Conservation (phyloP, 345 rosid genomes). For the Cardiospermum halicacabum region DNA sequence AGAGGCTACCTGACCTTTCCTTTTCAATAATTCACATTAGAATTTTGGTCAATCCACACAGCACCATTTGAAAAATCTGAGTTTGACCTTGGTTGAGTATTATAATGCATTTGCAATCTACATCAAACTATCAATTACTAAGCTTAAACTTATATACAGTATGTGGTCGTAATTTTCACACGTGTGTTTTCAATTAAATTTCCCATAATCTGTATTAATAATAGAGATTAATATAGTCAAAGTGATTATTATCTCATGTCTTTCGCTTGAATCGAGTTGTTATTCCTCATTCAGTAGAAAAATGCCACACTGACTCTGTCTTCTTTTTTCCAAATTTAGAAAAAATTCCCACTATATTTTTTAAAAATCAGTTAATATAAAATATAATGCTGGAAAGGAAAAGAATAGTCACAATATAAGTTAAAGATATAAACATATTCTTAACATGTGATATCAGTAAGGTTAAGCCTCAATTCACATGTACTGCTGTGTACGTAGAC, state of each 20-base stretch:
- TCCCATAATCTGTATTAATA: neutral
- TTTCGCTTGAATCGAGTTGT: neutral
- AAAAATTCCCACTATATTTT: slow-evolving; percentile 7
- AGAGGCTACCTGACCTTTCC: slow-evolving; percentile 7
- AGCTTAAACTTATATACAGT: too few species aligned
- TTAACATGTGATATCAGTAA: neutral
- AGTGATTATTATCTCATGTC: neutral
- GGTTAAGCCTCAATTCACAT: slow-evolving; percentile 15
- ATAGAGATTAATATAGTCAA: neutral
- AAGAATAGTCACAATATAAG: neutral
- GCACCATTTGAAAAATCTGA: too few species aligned
- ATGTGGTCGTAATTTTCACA: too few species aligned
- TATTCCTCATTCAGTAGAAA: neutral
- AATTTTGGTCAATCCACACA: too few species aligned
- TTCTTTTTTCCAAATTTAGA: slow-evolving; percentile 11
- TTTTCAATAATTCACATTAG: neutral
- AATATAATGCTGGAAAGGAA: neutral
- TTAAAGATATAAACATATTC: slow-evolving; percentile 24
- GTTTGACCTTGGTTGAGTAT: too few species aligned
- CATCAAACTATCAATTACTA: too few species aligned
- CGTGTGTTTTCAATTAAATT: neutral
- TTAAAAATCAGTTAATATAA: neutral
- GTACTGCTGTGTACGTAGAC: too few species aligned
- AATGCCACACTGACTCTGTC: neutral
- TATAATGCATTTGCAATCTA: too few species aligned